Conservation (phyloP, 768 basidiomycete genomes). For the Pluteus cervinus region DNA sequence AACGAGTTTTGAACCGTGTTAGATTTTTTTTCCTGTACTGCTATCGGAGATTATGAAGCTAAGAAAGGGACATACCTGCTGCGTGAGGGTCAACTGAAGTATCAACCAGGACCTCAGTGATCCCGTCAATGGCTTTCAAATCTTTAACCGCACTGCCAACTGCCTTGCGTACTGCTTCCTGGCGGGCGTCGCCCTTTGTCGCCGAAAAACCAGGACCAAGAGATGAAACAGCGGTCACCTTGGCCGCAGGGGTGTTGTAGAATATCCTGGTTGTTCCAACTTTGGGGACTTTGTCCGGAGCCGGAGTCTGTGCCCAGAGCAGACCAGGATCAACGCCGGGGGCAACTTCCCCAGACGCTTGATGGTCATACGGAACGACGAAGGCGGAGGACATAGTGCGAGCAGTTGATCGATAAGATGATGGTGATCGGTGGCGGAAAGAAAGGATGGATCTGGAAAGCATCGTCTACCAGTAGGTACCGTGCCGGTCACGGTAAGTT, state of each 20-base stretch:
- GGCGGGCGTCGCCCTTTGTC: constrained; percentile 39
- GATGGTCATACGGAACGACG: constrained; percentile 53
- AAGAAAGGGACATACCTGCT: constrained; percentile 44
- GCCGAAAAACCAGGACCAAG: constrained; percentile 48
- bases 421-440: not conserved
- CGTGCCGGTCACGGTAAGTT: no score
- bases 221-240: constrained; percentile 50
- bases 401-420: not conserved
- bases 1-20: constrained; percentile 5
- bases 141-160: constrained; percentile 71
- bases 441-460: no score
- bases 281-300: constrained; percentile 47
- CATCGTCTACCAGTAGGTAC: no score
- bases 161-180: constrained; percentile 67
- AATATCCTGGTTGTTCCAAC: constrained; percentile 62
- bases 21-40: not conserved
- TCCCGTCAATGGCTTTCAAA: constrained; percentile 53
- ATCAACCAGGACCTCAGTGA: constrained; percentile 60
- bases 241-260: constrained; percentile 44
- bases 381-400: constrained; percentile 38
- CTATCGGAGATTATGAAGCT: no score
- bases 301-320: constrained; percentile 48
- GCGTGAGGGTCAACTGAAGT: constrained; percentile 67
- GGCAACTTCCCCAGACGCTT: constrained; percentile 21
- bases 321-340: constrained; percentile 37